Base-by-base conservation (phyloP, 2,329 filamentous ascomycete species). In the Ustulina deusta region DNA sequence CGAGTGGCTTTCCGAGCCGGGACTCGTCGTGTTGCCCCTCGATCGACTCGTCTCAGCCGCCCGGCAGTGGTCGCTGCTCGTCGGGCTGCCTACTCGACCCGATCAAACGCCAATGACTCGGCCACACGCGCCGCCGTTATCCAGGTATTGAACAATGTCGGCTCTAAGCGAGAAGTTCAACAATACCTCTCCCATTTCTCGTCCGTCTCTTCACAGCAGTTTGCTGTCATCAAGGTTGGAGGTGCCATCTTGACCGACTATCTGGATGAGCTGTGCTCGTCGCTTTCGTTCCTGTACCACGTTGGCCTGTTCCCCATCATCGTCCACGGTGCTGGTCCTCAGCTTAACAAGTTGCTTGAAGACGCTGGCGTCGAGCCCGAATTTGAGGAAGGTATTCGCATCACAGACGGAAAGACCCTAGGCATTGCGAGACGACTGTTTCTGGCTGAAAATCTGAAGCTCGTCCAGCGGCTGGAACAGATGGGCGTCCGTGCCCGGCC, bases 151-250 rank as follows among this genome's bases (percentile, higher is more conserved):
- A 97, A 93, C 84, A 97, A 95, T 82, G 97, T 98, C 79, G 95
- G 94, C 70, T 97, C 94, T 71, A 97, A 97, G 87, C 87, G 95
- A 69, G 95, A 99, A 84, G 93, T 97, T 71, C 93, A 97, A 84
- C 95, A 98, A 82, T 98, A 98, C 81, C 90, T 98, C 67, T 96
- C 94, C 73, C 94, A 98, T 80, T 99, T 99, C 86, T 96, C 92
- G 74, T 97, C 94, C 38, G 94, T 97, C 69, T 96, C 94, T 51
- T 97, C 94, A 40, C 94, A 98, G 83, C 94, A 97, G 78, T 99
- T 98, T 80, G 95, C 94, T 73, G 95, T 99, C 56, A 97, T 99
- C 82, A 99, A 99, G 85, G 95, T 98, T 63, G 96, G 95, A 69
- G 96, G 95, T 70, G 96, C 95, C 71, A 97, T 98, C 76, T 87